Base-by-base conservation (phyloP, 1,139 yeast genomes). In the Nakaseomyces nivariensis region DNA sequence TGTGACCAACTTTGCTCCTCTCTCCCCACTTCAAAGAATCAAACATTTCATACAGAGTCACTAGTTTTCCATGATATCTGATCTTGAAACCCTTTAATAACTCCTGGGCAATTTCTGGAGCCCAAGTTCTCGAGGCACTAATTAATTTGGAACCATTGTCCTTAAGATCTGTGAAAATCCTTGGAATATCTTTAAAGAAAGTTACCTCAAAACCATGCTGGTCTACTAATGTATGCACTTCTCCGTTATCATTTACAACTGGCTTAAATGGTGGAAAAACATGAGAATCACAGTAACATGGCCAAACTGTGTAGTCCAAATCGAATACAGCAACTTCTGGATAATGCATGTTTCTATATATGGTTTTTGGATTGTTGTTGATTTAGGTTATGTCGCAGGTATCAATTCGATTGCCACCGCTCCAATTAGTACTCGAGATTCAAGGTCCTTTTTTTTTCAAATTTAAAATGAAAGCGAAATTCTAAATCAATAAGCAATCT, bases 261-360 rank as follows among this genome's bases (percentile, higher is more conserved):
- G 62, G 64, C 45, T 61, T 68, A 31, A 76, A 53, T 1, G 79
- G 85, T 27, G 75, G 68, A 8, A 63, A 65, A 17, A 81, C 69
- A 60, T 80, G 84, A 0, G 82, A 79, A 59, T 81, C 75, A 53
- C 74, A 71, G 63, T 72, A 70, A 46, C 74, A 70, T 24, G 69
- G 85, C 86, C 86, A 80, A 37, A 80, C 67, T 0, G 85, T 80
- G 58, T 78, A 81, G 58, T 81, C 85, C 40, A 81, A 63, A 60
- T 81, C 86, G 62, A 81, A 79, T 0, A 81, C 85, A 1, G 81
- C 79, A 2, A 77, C 81, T 47, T 71, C 72, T 0, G 85, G 85
- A 56, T 77, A 78, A 13, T 37, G 31, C 33, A 50, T 46, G 22
- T 17, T 17, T 17, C 1, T 17, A 3, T 17, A 17, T 17, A 17